Percentiles rank a stretch among this genome's conserved stretches.
Evolutionary conservation across 805 yeast species (phyloP).

Genomic region (Debaryomyces maramus): DNA sequence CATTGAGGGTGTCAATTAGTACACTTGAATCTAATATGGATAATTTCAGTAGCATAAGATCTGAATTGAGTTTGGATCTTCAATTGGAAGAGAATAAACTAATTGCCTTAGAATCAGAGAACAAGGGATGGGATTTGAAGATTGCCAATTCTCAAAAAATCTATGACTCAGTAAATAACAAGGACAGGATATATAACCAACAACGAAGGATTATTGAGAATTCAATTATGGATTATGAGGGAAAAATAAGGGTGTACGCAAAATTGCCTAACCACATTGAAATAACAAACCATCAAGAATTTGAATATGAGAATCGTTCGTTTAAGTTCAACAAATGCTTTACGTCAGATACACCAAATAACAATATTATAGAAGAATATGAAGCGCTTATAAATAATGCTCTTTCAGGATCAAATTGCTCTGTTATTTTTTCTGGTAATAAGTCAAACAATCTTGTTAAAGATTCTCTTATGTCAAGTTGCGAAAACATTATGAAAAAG

Average conservation of each 20-base stretch:
- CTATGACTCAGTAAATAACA: slow-evolving; percentile 22
- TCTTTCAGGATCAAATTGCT: slow-evolving; percentile 16
- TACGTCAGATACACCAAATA: neutral
- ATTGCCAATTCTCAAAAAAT: slow-evolving; percentile 15
- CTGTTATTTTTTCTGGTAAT: slow-evolving; percentile 20
- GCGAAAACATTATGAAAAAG: slow-evolving; percentile 7
- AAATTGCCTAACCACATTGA: slow-evolving; percentile 6
- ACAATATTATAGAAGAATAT: slow-evolving; percentile 20
- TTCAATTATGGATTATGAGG: slow-evolving; percentile 40
- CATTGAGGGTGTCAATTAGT: slow-evolving; percentile 7
- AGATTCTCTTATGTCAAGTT: slow-evolving; percentile 10
- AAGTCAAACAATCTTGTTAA: slow-evolving; percentile 6
- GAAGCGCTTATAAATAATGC: slow-evolving; percentile 19
- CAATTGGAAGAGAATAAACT: slow-evolving; percentile 18
- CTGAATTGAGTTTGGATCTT: slow-evolving; percentile 20
- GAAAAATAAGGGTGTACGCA: slow-evolving; percentile 24
- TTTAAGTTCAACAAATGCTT: slow-evolving; percentile 21
- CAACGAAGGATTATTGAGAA: slow-evolving; percentile 49
- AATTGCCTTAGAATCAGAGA: slow-evolving; percentile 14
- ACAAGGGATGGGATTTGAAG: slow-evolving; percentile 19
- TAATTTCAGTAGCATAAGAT: slow-evolving; percentile 16
- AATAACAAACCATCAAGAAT: neutral
- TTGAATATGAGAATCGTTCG: slow-evolving; percentile 5
- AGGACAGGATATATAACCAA: slow-evolving; percentile 33
- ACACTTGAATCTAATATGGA: slow-evolving; percentile 17